Base-by-base conservation (phyloP, 306 rosid species). In the Rosa chinensis region DNA sequence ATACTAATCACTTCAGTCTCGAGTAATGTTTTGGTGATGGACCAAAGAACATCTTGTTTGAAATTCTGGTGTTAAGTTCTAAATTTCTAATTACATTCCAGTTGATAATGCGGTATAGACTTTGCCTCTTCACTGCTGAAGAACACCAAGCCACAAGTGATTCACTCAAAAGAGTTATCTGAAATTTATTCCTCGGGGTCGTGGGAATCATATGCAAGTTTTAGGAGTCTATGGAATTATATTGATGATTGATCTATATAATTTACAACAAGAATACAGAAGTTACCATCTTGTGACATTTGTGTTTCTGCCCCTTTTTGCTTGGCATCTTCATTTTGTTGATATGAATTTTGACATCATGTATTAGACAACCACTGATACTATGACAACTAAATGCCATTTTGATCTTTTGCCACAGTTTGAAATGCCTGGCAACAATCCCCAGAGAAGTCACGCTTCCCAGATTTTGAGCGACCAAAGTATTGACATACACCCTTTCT, bases 401-500 rank as follows among this genome's bases (percentile, higher is more conserved):
- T 79, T 69, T 53, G 50, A 58, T 83, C 55, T 79, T 42, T 55
- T 84, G 69, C 82, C 71, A 37, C 90, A 87, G 97, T 88, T 71
- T 42, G 95, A 89, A 67, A 74, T 87, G 82, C 70, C 98, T 23
- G 97, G 95, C 73, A 92, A 85, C 92, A 94, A 91, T 82, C 87
- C 93, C 75, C 97, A 92, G 88, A 81, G 97, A 64, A 89, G 82
- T 80, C 28, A 28, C 28, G 28, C 28, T 28, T 28, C 28, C 28
- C 28, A 28, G 28, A 28, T 28, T 28, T 28, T 28, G 28, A 28
- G 28, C 28, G 28, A 28, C 28, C 28, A 28, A 83, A 91, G 99
- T 92, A 94, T 20, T 0, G 89, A 75, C 80, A 64, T 44, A 47
- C 32, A 50, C 72, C 81, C 72, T 28, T 42, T 64, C 11, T 58